phyloP scores from a whole-genome alignment of 805 yeast genomes.

The Blastobotrys americana region DNA sequence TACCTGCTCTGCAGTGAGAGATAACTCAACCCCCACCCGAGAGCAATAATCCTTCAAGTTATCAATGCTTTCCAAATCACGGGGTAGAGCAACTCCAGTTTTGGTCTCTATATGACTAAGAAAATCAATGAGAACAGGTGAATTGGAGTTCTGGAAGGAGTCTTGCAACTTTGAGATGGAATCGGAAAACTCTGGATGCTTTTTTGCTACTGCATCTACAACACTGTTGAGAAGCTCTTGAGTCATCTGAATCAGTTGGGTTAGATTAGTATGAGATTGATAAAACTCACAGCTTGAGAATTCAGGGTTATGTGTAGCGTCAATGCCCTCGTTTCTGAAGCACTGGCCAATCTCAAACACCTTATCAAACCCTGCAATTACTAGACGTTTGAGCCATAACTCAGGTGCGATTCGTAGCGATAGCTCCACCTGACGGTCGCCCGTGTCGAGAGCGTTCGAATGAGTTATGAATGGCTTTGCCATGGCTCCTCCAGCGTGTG shows the following conservation, averaged over 20 bases:
- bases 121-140: too few species aligned
- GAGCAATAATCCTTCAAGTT: constrained; percentile 34
- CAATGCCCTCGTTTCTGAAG: constrained; percentile 91
- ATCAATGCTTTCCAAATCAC: constrained; percentile 32
- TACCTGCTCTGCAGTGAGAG: constrained; percentile 31
- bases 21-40: constrained; percentile 19
- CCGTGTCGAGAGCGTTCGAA: constrained; percentile 23
- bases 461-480: constrained; percentile 79
- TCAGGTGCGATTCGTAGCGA: constrained; percentile 90
- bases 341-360: constrained; percentile 73
- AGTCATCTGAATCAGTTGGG: constrained; percentile 58
- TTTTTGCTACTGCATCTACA: constrained; percentile 27
- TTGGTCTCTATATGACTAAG: constrained; percentile 51
- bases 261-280: constrained; percentile 59
- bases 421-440: constrained; percentile 30
- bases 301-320: constrained; percentile 89
- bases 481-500: constrained; percentile 75
- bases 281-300: constrained; percentile 88
- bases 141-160: constrained; percentile 33
- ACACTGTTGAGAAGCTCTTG: constrained; percentile 47
- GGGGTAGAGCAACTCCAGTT: constrained; percentile 47
- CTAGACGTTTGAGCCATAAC: constrained; percentile 78
- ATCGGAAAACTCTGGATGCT: constrained; percentile 7
- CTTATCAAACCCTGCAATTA: constrained; percentile 77
- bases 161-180: constrained; percentile 5